Conservation (phyloP, 768 basidiomycete genomes). For the Piloderma croceum region DNA sequence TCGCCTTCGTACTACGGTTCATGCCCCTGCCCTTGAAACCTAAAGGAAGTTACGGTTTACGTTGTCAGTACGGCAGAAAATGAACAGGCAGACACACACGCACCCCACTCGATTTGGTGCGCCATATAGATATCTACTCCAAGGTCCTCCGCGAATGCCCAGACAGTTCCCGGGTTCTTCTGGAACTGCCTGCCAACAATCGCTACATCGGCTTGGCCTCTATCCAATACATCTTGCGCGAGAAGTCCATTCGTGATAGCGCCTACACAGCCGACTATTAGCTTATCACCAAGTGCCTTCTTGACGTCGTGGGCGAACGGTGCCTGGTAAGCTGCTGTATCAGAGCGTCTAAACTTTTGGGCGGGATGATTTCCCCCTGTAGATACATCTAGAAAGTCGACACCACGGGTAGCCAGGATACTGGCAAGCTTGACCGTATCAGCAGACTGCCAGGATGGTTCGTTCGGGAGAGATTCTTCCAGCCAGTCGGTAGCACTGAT, state of each 20-base stretch:
- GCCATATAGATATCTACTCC: slow-evolving; percentile 42
- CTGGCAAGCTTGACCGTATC: slow-evolving; percentile 60
- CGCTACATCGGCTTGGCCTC: slow-evolving; percentile 37
- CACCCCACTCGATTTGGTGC: slow-evolving; percentile 54
- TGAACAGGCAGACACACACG: no score
- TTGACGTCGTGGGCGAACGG: slow-evolving; percentile 52
- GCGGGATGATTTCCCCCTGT: slow-evolving; percentile 51
- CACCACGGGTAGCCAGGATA: slow-evolving; percentile 55
- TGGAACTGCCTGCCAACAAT: slow-evolving; percentile 50
- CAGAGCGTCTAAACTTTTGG: slow-evolving; percentile 21
- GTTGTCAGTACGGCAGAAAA: no score
- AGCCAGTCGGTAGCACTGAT: slow-evolving; percentile 75
- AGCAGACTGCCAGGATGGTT: slow-evolving; percentile 61
- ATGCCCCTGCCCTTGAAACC: no score
- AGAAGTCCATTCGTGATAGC: slow-evolving; percentile 32
- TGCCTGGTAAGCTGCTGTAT: slow-evolving; percentile 46
- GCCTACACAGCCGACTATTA: slow-evolving; percentile 26
- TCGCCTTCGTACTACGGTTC: no score
- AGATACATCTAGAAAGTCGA: slow-evolving; percentile 74
- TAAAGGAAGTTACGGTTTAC: no score
- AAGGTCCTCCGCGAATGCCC: slow-evolving; percentile 52
- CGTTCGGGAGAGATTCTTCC: slow-evolving; percentile 49
- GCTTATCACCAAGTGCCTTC: slow-evolving; percentile 36
- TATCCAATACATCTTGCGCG: slow-evolving; percentile 39
- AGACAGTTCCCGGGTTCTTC: slow-evolving; percentile 51